Conservation (phyloP, 768 basidiomycete genomes). For the Trametes meyenii region DNA sequence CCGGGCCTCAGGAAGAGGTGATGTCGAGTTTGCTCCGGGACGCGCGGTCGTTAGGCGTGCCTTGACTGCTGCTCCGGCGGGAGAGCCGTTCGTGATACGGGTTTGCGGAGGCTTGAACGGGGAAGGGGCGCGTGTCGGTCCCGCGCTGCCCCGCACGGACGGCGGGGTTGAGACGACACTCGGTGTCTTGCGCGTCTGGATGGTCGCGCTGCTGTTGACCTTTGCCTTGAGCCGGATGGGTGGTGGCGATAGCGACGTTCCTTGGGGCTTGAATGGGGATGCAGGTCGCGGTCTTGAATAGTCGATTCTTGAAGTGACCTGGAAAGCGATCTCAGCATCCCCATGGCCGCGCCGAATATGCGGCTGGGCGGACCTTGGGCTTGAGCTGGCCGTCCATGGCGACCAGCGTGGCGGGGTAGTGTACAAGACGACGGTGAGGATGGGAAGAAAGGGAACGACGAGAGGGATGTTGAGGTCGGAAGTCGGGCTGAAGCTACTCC, state of each 20-base stretch:
- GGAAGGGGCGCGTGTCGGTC: conserved; percentile 41
- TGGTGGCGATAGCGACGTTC: conserved; percentile 33
- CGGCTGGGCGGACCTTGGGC: conserved; percentile 46
- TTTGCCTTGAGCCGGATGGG: conserved; percentile 57
- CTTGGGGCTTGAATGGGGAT: conserved; percentile 49
- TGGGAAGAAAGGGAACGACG: conserved; percentile 2
- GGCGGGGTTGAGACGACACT: conserved; percentile 26
- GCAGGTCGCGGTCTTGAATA: conserved; percentile 47
- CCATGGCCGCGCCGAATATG: conserved; percentile 10
- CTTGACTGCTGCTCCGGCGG: conserved; percentile 33
- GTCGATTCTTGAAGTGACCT: conserved; percentile 60
- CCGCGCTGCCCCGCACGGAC: conserved; percentile 19
- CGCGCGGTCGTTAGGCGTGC: conserved; percentile 24
- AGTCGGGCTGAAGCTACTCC: conserved; percentile 17
- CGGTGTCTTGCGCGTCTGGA: conserved; percentile 32
- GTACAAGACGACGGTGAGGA: conserved; percentile 5
- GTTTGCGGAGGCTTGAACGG: conserved; percentile 41
- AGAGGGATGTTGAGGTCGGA: conserved; percentile 20
- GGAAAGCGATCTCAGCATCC: conserved; percentile 29
- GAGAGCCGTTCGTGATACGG: conserved; percentile 36
- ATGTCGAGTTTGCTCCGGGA: conserved; percentile 24
- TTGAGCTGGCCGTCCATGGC: conserved; percentile 46
- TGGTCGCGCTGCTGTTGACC: conserved; percentile 54
- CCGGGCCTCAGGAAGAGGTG: conserved; percentile 29
- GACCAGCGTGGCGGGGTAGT: conserved; percentile 2